phyloP scores from a whole-genome alignment of 2,329 filamentous ascomycete species.

The Clonostachys byssicola region DNA sequence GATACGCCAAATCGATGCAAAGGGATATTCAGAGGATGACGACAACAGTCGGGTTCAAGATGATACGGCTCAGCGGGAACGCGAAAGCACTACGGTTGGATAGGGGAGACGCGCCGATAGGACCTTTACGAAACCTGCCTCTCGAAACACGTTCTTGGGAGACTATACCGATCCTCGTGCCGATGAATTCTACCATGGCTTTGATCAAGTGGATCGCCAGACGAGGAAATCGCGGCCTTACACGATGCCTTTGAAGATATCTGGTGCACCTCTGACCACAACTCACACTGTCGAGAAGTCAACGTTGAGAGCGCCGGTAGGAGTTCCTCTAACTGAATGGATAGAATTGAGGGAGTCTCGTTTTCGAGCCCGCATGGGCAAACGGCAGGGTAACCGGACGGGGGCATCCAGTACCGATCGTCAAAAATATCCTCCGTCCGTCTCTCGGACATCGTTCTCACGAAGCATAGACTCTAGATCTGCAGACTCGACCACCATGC shows the following conservation, averaged over 20 bases:
- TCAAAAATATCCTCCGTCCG: too few species aligned
- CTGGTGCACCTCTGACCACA: too few species aligned
- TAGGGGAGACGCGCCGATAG: constrained; percentile 16
- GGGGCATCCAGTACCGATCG: background rate
- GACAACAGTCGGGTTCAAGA: background rate
- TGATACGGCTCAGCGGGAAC: constrained; percentile 8
- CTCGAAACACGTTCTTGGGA: constrained; percentile 12
- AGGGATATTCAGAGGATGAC: constrained; percentile 7
- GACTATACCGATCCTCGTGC: background rate
- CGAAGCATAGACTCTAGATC: constrained; percentile 12
- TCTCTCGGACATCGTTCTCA: background rate
- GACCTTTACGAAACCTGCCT: constrained; percentile 15
- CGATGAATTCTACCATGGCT: background rate
- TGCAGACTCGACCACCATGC: constrained; percentile 26
- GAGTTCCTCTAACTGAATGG: too few species aligned
- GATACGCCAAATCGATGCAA: constrained; percentile 17
- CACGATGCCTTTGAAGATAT: too few species aligned
- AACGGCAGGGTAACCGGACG: too few species aligned
- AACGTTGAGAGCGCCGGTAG: too few species aligned
- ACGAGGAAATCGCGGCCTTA: too few species aligned
- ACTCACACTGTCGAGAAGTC: too few species aligned
- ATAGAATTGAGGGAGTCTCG: too few species aligned
- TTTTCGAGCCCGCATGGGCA: too few species aligned
- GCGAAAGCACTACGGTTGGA: constrained; percentile 16
- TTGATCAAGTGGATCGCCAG: too few species aligned